Conservation (phyloP, 1,284 basidiomycete species). For the Neonothopanus nambi region DNA sequence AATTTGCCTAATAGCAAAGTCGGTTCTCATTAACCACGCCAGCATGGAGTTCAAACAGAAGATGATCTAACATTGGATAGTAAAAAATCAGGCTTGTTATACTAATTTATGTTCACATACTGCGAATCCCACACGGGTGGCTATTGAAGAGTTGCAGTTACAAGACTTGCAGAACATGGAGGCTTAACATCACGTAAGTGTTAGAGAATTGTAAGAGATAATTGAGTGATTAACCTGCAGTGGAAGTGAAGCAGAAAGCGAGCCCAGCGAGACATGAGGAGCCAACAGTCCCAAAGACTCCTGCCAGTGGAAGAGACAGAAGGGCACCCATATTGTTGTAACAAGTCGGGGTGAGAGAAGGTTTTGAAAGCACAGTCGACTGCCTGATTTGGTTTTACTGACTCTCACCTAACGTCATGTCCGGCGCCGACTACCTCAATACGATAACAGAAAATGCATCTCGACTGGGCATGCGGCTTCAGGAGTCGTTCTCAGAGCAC, state of each 20-base stretch:
- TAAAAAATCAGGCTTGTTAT: neutral
- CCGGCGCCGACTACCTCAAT: conserved; percentile 52
- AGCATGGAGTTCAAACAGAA: conserved; percentile 95
- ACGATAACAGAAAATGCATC: conserved; percentile 79
- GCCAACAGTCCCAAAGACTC: conserved; percentile 73
- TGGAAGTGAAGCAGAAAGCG: conserved; percentile 82
- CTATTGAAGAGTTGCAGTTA: conserved; percentile 98
- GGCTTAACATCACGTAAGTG: conserved; percentile 46
- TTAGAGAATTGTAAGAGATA: conserved; percentile 7
- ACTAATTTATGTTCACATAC: conserved; percentile 44
- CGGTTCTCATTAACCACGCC: conserved; percentile 95
- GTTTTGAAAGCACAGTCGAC: neutral
- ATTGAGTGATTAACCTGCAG: conserved; percentile 57
- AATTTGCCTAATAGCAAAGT: conserved; percentile 84
- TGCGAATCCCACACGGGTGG: conserved; percentile 95
- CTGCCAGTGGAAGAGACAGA: conserved; percentile 85
- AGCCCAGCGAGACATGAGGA: conserved; percentile 81
- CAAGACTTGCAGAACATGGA: conserved; percentile 99
- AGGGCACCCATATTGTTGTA: conserved; percentile 62
- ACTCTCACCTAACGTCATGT: neutral
- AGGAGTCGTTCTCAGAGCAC: conserved; percentile 77
- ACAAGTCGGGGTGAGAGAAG: neutral
- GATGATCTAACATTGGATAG: conserved; percentile 66
- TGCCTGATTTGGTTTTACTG: conserved; percentile 2
- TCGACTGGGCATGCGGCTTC: conserved; percentile 74